A percentile compares a stretch with the other conserved stretches of the same genome.
Conservation (phyloP, 2,329 filamentous ascomycete species). For the Nemania sp. region DNA sequence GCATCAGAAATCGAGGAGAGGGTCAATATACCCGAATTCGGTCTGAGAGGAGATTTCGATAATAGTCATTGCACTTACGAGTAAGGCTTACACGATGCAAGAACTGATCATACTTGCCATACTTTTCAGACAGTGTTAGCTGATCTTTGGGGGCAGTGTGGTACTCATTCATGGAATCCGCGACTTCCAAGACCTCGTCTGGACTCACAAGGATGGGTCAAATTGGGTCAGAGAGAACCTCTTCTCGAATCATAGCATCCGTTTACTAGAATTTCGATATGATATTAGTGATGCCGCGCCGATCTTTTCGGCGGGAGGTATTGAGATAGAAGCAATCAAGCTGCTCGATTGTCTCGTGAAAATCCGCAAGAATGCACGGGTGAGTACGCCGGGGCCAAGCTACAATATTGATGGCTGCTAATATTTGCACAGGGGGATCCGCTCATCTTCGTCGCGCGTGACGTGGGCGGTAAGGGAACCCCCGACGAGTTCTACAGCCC, state of each 20-base stretch:
- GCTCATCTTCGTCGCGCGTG: neutral
- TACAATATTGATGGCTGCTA: too few species aligned
- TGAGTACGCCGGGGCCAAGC: neutral
- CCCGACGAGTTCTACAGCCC: too few species aligned
- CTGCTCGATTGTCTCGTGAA: neutral
- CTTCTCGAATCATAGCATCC: neutral
- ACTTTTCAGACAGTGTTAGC: too few species aligned
- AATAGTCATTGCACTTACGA: too few species aligned
- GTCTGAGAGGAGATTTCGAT: too few species aligned
- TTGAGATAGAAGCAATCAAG: neutral
- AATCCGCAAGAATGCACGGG: neutral
- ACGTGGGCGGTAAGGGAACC: too few species aligned
- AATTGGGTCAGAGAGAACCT: neutral
- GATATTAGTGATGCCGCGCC: neutral
- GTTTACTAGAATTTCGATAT: conserved; percentile 3
- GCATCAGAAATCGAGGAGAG: too few species aligned
- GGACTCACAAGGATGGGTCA: neutral
- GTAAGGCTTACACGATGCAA: too few species aligned
- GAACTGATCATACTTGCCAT: too few species aligned
- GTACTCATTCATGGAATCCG: conserved; percentile 2
- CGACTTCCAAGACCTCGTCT: neutral
- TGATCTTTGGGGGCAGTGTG: neutral
- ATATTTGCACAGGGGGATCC: neutral
- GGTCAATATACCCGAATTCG: too few species aligned
- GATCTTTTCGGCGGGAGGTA: neutral